These are phyloP conservation scores for Trichoderma hamatum DNA, from an alignment of 2,329 filamentous ascomycete genomes.

Conservation along the genomic window DNA sequence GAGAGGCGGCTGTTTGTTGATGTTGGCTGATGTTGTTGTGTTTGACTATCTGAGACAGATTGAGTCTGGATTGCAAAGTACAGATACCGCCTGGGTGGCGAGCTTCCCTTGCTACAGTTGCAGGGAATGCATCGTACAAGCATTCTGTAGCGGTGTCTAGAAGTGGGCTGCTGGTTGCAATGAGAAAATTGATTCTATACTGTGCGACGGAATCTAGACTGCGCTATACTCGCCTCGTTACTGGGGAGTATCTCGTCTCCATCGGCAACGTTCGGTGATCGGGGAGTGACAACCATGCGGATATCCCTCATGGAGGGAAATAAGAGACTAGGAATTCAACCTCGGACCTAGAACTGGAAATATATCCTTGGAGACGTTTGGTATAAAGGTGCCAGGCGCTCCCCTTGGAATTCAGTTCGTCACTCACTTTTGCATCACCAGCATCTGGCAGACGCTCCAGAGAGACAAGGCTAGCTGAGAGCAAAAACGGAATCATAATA, in stretches of 20 bases:
- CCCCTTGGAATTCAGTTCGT: background rate
- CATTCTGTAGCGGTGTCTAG: slow-evolving; percentile 11
- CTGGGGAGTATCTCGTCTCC: background rate
- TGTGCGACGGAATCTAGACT: background rate
- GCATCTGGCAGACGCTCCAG: background rate
- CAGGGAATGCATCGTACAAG: background rate
- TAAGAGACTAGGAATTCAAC: background rate
- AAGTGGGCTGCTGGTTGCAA: background rate
- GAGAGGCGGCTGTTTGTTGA: background rate
- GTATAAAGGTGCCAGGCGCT: slow-evolving; percentile 1
- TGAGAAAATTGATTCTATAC: background rate
- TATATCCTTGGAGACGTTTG: background rate
- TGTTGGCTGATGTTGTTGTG: too few relatives aligned
- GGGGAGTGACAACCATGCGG: background rate
- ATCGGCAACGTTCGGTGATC: slow-evolving; percentile 12
- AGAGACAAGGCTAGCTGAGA: background rate
- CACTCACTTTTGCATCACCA: background rate
- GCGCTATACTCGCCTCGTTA: background rate
- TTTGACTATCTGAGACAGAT: background rate
- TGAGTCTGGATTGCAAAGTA: background rate
- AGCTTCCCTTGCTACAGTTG: background rate
- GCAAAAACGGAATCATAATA: background rate
- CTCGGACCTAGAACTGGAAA: slow-evolving; percentile 3
- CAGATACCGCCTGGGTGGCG: background rate
- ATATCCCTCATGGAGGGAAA: background rate